Evolutionary conservation across 2,329 filamentous ascomycete genomes (phyloP), one percentile per base, ranked within the genome.

Genomic region (Dendrostoma leiphaemia): DNA sequence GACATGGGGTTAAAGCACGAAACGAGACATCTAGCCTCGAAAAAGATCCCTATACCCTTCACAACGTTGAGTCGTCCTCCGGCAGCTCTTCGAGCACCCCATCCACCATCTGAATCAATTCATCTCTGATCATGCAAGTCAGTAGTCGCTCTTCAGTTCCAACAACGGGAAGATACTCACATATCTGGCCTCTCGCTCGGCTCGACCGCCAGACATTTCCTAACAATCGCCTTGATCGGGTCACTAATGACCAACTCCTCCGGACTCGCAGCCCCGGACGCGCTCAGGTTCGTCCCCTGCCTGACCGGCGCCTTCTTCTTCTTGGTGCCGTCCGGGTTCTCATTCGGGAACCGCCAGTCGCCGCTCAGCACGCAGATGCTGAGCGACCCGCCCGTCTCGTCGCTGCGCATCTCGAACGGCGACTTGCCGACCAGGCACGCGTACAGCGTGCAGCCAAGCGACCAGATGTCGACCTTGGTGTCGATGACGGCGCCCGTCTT

Each of bases 391-490:
- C 94, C 94, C 0, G 94, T 97, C 76, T 99, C 93, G 70, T 99
- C 94, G 61, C 88, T 93, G 58, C 94, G 87, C 68, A 92, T 90
- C 76, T 99, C 94, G 65, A 99, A 99, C 2, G 94, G 94, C 13
- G 90, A 95, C 72, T 99, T 97, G 61, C 94, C 94, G 26, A 97
- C 91, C 9, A 99, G 81, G 66, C 94, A 97, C 34, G 94, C 94
- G 72, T 96, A 99, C 41, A 99, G 79, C n/a, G 94, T 97, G 77
- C 94, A 97, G 48, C 94, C 94, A 21, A 99, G 76, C 15, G 90
- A 96, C 94, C 94, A 99, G 61, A 99, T 96, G 71, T 99, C 94
- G 37, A 96, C 91, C 69, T 97, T 97, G 12, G 92, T 96, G 72
- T 97, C 94, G 66, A 99, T 88, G 48, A 91, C 84, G 46, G 88